Conservation (phyloP, 78 protist genomes). For the Guillardia theta region DNA sequence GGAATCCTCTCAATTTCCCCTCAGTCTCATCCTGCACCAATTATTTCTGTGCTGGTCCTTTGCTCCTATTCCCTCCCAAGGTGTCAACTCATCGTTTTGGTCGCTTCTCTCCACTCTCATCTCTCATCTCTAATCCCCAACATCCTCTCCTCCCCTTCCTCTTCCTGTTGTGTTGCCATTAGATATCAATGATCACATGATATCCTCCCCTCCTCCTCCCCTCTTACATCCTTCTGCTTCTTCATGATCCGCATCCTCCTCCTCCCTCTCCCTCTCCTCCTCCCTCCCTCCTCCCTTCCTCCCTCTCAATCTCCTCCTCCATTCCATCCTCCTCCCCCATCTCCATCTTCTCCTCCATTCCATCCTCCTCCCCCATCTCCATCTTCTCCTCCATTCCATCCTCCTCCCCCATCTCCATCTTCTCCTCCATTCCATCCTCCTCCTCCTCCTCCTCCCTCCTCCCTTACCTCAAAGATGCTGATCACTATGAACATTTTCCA, state of each 20-base stretch:
- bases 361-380: too few species aligned
- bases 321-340: too few species aligned
- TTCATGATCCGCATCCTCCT: neutral
- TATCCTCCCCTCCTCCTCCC: neutral
- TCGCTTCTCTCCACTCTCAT: neutral
- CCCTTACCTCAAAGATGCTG: too few species aligned
- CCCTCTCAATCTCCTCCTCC: conserved; percentile 7
- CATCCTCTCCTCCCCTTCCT: neutral
- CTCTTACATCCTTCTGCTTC: neutral
- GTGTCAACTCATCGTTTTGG: too few species aligned
- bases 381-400: too few species aligned
- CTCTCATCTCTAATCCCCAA: neutral
- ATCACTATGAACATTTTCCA: too few species aligned
- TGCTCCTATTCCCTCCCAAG: neutral
- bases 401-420: too few species aligned
- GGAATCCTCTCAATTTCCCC: neutral
- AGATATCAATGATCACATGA: neutral
- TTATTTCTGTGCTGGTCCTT: too few species aligned
- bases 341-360: too few species aligned
- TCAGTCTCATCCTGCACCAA: too few species aligned
- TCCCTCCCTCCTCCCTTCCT: neutral
- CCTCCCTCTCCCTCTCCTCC: neutral
- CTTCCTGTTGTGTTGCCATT: neutral
- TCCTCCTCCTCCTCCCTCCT: too few species aligned
- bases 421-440: too few species aligned